Conservation (phyloP, 768 basidiomycete species). For the Tulasnella calospora region DNA sequence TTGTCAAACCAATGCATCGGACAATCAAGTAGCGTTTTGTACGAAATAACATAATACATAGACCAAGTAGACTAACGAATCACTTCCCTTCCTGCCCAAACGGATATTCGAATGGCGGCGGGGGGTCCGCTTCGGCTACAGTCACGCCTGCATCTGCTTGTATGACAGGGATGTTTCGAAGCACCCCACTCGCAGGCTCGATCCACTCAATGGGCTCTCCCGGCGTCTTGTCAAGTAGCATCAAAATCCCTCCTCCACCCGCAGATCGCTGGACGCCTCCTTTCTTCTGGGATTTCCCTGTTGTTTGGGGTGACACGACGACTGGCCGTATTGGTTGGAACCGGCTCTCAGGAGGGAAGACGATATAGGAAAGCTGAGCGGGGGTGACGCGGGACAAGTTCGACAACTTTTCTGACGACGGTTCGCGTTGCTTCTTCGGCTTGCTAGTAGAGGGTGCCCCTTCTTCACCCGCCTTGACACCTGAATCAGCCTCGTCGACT, state of each 20-base stretch:
- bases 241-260: conserved; percentile 82
- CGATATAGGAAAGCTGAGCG: conserved; percentile 76
- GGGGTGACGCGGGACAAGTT: conserved; percentile 94
- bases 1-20: background rate
- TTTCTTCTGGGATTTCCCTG: background rate
- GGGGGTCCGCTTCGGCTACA: conserved; percentile 16
- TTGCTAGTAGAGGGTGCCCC: conserved; percentile 38
- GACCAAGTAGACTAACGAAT: background rate
- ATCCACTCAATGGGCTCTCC: conserved; percentile 59
- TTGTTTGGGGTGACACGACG: conserved; percentile 36
- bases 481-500: conserved; percentile 46
- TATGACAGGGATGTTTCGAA: conserved; percentile 7
- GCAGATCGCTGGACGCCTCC: conserved; percentile 50
- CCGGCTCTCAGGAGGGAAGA: conserved; percentile 70
- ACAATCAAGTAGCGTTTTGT: background rate
- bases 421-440: conserved; percentile 58
- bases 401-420: conserved; percentile 63
- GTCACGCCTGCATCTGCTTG: background rate
- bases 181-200: conserved; percentile 23
- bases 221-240: conserved; percentile 69
- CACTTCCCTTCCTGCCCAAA: background rate
- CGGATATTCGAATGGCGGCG: conserved; percentile 21
- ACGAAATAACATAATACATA: background rate
- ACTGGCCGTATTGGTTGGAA: conserved; percentile 88
- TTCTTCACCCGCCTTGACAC: conserved; percentile 37